A percentile compares a stretch with the other conserved stretches of the same genome.
Conservation (phyloP, 202 grass and related monocot genomes). For the Alloteropsis angusta region DNA sequence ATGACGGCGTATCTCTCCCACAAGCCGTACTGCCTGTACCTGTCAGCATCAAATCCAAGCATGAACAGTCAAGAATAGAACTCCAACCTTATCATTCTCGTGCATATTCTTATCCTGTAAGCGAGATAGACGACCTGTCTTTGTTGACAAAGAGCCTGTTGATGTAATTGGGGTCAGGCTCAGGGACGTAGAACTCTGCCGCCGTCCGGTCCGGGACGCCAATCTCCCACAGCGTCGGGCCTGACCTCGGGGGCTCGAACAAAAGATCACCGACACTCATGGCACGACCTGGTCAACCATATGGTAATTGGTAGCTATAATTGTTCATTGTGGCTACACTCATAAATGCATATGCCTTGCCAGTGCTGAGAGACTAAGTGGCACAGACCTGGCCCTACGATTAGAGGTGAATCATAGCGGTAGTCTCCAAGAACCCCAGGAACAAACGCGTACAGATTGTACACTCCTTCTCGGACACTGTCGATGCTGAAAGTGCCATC, state of each 20-base stretch:
- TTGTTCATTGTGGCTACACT: neutral
- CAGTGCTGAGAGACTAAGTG: neutral
- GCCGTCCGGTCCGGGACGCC: constrained; percentile 56
- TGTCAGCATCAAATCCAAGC: neutral
- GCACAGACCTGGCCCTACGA: constrained; percentile 3
- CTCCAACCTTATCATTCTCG: neutral
- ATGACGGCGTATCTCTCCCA: constrained; percentile 56
- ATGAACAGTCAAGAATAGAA: neutral
- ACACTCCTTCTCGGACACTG: constrained; percentile 36
- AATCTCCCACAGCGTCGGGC: constrained; percentile 62
- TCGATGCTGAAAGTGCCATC: constrained; percentile 34
- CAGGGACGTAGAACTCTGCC: constrained; percentile 54
- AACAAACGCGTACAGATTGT: constrained; percentile 57
- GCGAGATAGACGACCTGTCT: neutral
- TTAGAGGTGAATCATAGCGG: constrained; percentile 13
- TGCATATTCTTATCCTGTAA: neutral
- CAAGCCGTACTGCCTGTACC: constrained; percentile 65
- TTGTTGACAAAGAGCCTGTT: constrained; percentile 33
- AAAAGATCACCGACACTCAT: constrained; percentile 36
- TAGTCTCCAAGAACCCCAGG: constrained; percentile 61
- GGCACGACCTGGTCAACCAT: neutral
- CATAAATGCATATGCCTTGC: neutral
- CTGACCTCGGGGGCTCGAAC: constrained; percentile 44
- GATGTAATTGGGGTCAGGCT: constrained; percentile 35
- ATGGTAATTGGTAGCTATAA: neutral